Percentiles rank a stretch among this genome's conserved stretches.
These are phyloP conservation scores for Neonothopanus nambi DNA, from an alignment of 1,284 basidiomycete genomes.

Conservation along the genomic window DNA sequence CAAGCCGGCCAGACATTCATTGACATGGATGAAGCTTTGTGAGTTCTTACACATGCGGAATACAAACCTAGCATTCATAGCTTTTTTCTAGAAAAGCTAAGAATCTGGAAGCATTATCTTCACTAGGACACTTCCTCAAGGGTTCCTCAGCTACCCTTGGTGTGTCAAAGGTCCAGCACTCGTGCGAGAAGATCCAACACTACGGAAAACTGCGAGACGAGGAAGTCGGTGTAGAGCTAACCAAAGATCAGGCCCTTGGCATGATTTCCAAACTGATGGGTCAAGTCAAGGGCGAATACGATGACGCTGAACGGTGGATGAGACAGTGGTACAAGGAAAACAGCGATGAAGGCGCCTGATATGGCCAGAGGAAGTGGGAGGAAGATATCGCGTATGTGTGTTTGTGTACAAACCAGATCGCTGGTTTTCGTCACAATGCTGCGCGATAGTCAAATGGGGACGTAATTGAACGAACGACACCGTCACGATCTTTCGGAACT, in stretches of 20 bases:
- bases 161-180: conserved; percentile 74
- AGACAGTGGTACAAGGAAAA: conserved; percentile 32
- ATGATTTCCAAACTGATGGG: conserved; percentile 49
- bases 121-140: conserved; percentile 90
- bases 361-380: neutral
- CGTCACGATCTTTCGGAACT: neutral
- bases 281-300: conserved; percentile 40
- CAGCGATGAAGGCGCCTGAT: conserved; percentile 9
- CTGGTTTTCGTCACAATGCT: too few species aligned
- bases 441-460: too few species aligned
- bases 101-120: conserved; percentile 68
- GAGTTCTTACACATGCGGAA: conserved; percentile 35
- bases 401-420: too few species aligned
- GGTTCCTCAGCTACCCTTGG: conserved; percentile 93
- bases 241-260: conserved; percentile 57
- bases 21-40: conserved; percentile 81
- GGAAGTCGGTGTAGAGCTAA: conserved; percentile 28
- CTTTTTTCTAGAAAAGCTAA: conserved; percentile 45
- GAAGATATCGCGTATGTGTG: too few species aligned
- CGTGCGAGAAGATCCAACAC: conserved; percentile 90
- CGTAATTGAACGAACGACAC: neutral
- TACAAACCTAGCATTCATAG: conserved; percentile 18
- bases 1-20: conserved; percentile 77
- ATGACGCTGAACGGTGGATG: conserved; percentile 41
- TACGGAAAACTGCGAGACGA: conserved; percentile 68